phyloP scores from a whole-genome alignment of 108 stramenopile species.

The Nitzschia inconspicua region DNA sequence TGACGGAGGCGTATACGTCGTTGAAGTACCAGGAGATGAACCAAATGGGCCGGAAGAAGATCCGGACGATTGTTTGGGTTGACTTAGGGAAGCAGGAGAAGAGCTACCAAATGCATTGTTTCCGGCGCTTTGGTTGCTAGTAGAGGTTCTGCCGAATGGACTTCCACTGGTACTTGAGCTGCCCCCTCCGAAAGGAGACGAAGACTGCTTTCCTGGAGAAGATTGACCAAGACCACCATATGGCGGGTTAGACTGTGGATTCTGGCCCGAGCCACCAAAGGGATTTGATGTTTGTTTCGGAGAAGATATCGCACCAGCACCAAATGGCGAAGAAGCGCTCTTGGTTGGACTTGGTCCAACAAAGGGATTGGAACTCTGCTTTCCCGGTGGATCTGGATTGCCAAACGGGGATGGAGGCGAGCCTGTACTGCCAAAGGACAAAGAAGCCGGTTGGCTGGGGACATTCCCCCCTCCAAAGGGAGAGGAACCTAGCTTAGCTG shows the following conservation, averaged over 20 bases:
- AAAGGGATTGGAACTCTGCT: too few relatives aligned
- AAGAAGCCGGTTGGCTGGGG: too few relatives aligned
- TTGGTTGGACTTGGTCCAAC: neutral
- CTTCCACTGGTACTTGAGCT: neutral
- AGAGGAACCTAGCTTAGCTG: neutral
- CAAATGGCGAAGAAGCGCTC: neutral
- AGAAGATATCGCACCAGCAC: neutral
- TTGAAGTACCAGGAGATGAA: neutral
- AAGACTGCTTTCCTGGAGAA: neutral
- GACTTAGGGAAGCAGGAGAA: neutral
- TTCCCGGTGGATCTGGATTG: too few relatives aligned
- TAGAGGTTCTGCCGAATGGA: neutral
- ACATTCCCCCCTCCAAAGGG: too few relatives aligned
- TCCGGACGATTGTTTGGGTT: neutral
- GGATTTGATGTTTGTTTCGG: neutral
- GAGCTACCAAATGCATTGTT: neutral
- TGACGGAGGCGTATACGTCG: neutral
- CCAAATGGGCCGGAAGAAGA: conserved; percentile 2
- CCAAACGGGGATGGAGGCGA: too few relatives aligned
- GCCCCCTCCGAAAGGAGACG: neutral
- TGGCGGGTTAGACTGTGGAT: too few relatives aligned
- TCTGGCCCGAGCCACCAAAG: neutral
- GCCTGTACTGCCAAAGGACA: too few relatives aligned
- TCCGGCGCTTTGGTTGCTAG: neutral
- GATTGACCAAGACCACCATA: too few relatives aligned